phyloP scores from a whole-genome alignment of 2,329 filamentous ascomycete species.

The Fusarium austroafricanum region DNA sequence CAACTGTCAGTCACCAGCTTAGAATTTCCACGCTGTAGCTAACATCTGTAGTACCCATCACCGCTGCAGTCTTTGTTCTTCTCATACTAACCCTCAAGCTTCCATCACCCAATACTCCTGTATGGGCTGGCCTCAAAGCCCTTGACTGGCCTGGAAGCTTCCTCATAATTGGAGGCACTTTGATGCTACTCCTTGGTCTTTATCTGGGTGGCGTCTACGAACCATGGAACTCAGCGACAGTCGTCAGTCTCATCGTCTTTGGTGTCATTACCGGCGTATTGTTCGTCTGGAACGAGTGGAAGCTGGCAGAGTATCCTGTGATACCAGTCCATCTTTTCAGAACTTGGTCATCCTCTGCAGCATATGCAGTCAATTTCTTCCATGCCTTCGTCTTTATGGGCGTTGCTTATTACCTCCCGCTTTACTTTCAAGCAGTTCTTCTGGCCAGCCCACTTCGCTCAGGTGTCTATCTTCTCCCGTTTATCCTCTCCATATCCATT shows the following conservation, averaged over 20 bases:
- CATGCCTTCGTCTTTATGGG: constrained; percentile 71
- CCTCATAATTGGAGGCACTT: constrained; percentile 70
- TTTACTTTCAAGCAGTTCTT: constrained; percentile 78
- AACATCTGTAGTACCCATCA: constrained; percentile 55
- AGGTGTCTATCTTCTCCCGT: constrained; percentile 70
- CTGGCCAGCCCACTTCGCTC: constrained; percentile 70
- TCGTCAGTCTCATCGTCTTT: constrained; percentile 73
- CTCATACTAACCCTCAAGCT: constrained; percentile 73
- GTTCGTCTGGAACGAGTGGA: constrained; percentile 72
- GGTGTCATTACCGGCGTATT: constrained; percentile 61
- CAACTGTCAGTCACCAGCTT: constrained; percentile 54
- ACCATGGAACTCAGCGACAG: constrained; percentile 71
- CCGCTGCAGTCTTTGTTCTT: constrained; percentile 67
- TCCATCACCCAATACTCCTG: constrained; percentile 73
- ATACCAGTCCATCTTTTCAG: constrained; percentile 74
- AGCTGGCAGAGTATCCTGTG: constrained; percentile 73
- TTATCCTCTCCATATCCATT: constrained; percentile 62
- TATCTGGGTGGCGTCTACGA: constrained; percentile 73
- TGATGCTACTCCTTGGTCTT: constrained; percentile 78
- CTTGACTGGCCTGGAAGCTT: constrained; percentile 71
- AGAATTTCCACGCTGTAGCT: background rate
- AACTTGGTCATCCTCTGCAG: constrained; percentile 66
- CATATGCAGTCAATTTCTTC: constrained; percentile 59
- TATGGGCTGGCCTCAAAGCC: constrained; percentile 70
- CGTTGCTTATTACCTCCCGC: constrained; percentile 76